phyloP scores from a whole-genome alignment of 768 basidiomycete genomes.

The Leccinum disarticulatum region DNA sequence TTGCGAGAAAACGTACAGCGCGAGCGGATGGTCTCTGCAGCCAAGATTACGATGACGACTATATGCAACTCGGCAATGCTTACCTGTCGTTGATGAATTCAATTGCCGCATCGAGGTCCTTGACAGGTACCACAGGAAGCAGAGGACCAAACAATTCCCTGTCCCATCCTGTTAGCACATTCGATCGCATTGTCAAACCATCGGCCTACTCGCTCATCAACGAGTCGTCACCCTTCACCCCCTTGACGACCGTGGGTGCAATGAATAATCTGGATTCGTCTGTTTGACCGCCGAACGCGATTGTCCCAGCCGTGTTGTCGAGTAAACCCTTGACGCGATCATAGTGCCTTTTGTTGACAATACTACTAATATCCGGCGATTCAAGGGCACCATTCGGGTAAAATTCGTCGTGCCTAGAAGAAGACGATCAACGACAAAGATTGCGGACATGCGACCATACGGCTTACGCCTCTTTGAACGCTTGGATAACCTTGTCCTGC shows the following conservation, averaged over 20 bases:
- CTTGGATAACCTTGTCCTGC: constrained; percentile 41
- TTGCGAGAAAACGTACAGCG: constrained; percentile 74
- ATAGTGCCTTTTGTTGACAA: constrained; percentile 55
- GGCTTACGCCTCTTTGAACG: constrained; percentile 43
- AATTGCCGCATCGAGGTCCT: constrained; percentile 68
- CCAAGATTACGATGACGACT: not conserved
- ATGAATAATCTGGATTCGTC: constrained; percentile 62
- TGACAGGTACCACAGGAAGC: constrained; percentile 71
- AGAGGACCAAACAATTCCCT: constrained; percentile 88
- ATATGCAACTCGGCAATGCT: constrained; percentile 13
- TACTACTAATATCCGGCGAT: constrained; percentile 47
- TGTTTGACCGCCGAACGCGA: constrained; percentile 63
- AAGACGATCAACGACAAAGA: not conserved
- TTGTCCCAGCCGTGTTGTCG: constrained; percentile 62
- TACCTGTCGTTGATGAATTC: constrained; percentile 63
- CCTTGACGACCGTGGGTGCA: constrained; percentile 69
- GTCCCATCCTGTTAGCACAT: not conserved
- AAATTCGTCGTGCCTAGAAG: constrained; percentile 27
- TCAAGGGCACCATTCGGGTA: constrained; percentile 45
- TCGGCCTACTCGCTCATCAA: constrained; percentile 73
- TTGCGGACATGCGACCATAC: not conserved
- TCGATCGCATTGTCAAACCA: not conserved
- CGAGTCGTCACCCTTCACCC: constrained; percentile 62
- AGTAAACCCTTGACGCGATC: constrained; percentile 59
- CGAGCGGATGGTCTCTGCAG: constrained; percentile 68